Evolutionary conservation across 352 stramenopile genomes (phyloP), one percentile per base, ranked within the genome.

Genomic region (Phytophthora brassicae): DNA sequence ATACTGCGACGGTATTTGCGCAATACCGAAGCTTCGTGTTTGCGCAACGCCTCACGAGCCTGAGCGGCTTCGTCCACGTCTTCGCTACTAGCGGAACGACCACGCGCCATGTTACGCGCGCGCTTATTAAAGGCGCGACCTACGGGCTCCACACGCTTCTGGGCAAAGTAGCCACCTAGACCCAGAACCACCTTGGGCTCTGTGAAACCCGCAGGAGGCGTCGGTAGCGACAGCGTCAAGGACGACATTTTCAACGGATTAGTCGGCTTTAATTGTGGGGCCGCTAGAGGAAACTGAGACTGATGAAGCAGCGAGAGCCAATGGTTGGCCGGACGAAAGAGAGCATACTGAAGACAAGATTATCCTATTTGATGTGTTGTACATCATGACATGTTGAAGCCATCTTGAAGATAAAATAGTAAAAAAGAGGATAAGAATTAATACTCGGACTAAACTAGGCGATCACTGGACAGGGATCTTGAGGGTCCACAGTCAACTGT

Each of bases 1-100:
- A 94, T 83, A 57, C 74, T 88, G 70, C 89, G 89, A 55, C 79
- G 76, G 70, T 94, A 94, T 69, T 94, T 94, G 50, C 76, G 77
- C 13, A 94, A 64, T 20, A 88, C 75, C 6, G 65, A 72, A 38
- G 80, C 85, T 54, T 94, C 85, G 54, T 87, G 59, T 66, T 88
- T 88, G 54, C 79, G 77, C 54, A 79, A 60, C n/a, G 72, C 70
- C 39, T 87, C 77, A 50, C 82, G 81, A 8, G 70, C 68, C 65
- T 81, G 77, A 17, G 80, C 62, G 29, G 81, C 77, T 13, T 92
- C 83, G 43, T 92, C 85, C 57, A 89, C 57, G 41, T 79, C 84
- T 59, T 94, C 85, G 70, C 79, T 89, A 52, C 77, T 89, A 43
- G 81, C 79, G 49, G 85, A 94, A 33, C 85, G 85, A 3, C 85